Conservation (phyloP, 495 filamentous ascomycete species). For the Neurospora tetrasperma region DNA sequence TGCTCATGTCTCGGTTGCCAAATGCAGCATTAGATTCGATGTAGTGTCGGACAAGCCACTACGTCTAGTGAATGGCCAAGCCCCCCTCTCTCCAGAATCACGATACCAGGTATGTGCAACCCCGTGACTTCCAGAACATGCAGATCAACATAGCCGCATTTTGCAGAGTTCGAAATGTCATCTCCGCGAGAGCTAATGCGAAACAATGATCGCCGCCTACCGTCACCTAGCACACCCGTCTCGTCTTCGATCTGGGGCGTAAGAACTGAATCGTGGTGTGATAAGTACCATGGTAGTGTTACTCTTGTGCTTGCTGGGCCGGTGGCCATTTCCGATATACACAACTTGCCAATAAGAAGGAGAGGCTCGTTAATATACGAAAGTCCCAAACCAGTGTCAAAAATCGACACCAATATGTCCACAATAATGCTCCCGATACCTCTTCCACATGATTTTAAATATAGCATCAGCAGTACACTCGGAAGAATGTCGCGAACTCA, state of each 20-base stretch:
- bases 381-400: neutral
- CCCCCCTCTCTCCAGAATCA: neutral
- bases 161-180: neutral
- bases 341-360: neutral
- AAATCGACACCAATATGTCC: neutral
- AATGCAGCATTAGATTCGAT: neutral
- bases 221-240: neutral
- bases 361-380: neutral
- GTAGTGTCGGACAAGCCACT: neutral
- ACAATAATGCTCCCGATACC: neutral
- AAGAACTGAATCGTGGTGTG: neutral
- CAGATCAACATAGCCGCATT: neutral
- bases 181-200: neutral
- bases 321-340: neutral
- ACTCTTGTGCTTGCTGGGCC: neutral
- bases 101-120: neutral
- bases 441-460: neutral
- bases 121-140: neutral
- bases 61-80: neutral
- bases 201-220: neutral
- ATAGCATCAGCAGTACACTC: neutral
- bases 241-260: neutral
- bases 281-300: neutral
- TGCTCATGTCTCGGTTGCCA: neutral
- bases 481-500: neutral